Evolutionary conservation across 805 yeast genomes (phyloP).

Genomic region (Blastobotrys mokoenaii): DNA sequence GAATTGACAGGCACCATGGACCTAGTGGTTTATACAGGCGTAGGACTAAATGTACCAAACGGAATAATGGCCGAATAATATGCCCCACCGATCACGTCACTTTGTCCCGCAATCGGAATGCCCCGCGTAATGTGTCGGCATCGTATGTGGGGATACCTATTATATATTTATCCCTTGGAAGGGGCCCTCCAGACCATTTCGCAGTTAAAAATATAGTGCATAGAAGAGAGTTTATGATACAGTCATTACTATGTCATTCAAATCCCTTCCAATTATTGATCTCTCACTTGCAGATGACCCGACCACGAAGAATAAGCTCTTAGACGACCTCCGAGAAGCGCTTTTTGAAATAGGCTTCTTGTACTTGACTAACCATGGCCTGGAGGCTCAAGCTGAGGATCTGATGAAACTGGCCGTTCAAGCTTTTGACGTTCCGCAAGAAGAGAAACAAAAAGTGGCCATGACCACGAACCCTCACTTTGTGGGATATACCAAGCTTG

Average conservation of each 20-base stretch:
- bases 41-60: no score
- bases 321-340: constrained; percentile 34
- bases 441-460: constrained; percentile 38
- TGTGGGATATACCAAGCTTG: constrained; percentile 48
- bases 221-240: no score
- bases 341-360: constrained; percentile 51
- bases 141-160: no score
- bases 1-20: no score
- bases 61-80: no score
- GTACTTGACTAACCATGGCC: constrained; percentile 41
- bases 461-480: constrained; percentile 53
- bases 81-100: no score
- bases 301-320: constrained; percentile 35
- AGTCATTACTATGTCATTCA: constrained; percentile 17
- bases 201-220: no score
- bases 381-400: constrained; percentile 29
- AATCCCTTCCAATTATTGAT: constrained; percentile 32
- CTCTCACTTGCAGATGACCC: constrained; percentile 35
- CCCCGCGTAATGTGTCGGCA: no score
- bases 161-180: no score
- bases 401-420: constrained; percentile 34
- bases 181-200: no score
- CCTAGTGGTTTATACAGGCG: no score
- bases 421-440: constrained; percentile 40
- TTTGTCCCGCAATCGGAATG: no score